Evolutionary conservation across 2,329 filamentous ascomycete genomes (phyloP), one percentile per base, ranked within the genome.

Genomic region (Drechslerella coelobrocha): DNA sequence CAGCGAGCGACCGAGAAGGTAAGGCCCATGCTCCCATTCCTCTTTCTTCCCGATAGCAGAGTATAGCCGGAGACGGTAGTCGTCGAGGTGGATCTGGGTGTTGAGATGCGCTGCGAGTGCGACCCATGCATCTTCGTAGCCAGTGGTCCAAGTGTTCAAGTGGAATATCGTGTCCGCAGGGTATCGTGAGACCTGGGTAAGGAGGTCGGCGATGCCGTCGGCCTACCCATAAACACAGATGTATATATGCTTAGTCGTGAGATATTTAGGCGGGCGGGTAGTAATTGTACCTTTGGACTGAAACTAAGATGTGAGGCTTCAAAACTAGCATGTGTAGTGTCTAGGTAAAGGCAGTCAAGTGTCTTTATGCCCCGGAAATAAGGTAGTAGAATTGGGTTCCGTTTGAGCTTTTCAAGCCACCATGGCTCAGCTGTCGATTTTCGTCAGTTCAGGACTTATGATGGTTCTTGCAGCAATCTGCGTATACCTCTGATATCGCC

Each of bases 121-220:
- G 66, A 92, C 81, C 92, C 92, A 97, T 0, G 96, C 91, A 56
- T 96, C 89, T 77, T 97, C 92, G 73, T 97, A 96, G 0, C 90
- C 90, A 76, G 94, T 94, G 0, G 93, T 97, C 92, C 92, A 96
- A 0, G 91, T 86, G 62, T 92, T 86, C 48, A 97, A 84, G 77
- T 96, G 89, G 75, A 96, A 97, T 0, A 89, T 78, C 0, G 91
- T 96, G 39, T 91, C 85, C 1, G 81, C 72, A 0, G 92, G 88
- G 77, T 93, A 96, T 23, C 80, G 77, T 0, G 80, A 78, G 0
- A 96, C 83, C 73, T 91, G 89, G 2, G 81, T 79, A 0, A 97
- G 76, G 0, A 97, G 82, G 76, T 96, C 90, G 0, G 80, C 80
- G 9, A 96, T 81, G 0, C 92, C 92, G 56, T 93, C 85, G 0